These are phyloP conservation scores for Aspergillus sp. DNA, from an alignment of 2,329 filamentous ascomycete species.

Conservation along the genomic window DNA sequence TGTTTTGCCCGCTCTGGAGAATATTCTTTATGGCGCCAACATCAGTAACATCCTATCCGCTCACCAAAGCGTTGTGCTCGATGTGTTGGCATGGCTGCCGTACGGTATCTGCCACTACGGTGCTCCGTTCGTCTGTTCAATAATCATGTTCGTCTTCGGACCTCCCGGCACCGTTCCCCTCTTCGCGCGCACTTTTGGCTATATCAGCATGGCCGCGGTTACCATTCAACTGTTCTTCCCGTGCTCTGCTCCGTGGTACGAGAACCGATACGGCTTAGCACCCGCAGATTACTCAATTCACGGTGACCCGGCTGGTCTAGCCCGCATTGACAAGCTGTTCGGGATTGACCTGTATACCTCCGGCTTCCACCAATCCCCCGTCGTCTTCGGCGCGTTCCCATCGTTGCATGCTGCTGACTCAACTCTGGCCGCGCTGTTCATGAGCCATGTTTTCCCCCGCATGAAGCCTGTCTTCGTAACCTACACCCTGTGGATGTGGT, in stretches of 20 bases:
- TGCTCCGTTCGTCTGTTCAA: constrained; percentile 75
- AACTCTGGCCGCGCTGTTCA: constrained; percentile 85
- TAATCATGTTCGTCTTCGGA: constrained; percentile 81
- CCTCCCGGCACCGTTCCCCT: constrained; percentile 82
- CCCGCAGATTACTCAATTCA: constrained; percentile 90
- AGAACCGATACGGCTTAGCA: constrained; percentile 85
- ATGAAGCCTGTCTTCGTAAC: constrained; percentile 75
- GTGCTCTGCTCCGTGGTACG: constrained; percentile 95
- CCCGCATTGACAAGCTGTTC: constrained; percentile 84
- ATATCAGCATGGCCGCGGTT: constrained; percentile 86
- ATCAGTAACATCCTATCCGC: constrained; percentile 93
- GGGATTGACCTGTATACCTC: constrained; percentile 92
- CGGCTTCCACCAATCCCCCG: constrained; percentile 82
- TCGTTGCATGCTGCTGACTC: constrained; percentile 89
- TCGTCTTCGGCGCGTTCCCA: constrained; percentile 94
- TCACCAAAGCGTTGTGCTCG: constrained; percentile 78
- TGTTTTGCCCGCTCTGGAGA: constrained; percentile 89
- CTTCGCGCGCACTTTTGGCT: constrained; percentile 85
- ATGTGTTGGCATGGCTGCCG: constrained; percentile 88
- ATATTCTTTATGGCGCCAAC: constrained; percentile 94
- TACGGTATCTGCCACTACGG: constrained; percentile 92
- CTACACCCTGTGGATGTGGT: constrained; percentile 94
- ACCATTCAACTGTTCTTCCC: constrained; percentile 87
- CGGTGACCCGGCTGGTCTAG: constrained; percentile 84
- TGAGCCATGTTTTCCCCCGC: constrained; percentile 87